phyloP scores from a whole-genome alignment of 257 asterid genomes.

The Nicotiana noctiflora region DNA sequence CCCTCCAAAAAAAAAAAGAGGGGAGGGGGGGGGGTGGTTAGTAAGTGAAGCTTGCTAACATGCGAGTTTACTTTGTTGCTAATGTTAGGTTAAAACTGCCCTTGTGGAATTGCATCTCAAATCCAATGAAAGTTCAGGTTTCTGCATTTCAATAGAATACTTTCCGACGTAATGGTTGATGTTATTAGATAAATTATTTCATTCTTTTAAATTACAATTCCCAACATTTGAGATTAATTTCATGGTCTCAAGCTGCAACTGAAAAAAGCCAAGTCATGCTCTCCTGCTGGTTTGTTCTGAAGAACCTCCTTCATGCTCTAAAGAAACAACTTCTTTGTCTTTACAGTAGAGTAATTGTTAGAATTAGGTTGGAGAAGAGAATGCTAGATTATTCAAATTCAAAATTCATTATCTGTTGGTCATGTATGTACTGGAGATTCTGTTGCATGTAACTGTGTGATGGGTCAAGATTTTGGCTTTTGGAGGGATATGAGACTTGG shows the following conservation, averaged over 20 bases:
- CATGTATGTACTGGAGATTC: not conserved
- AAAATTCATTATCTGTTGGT: not conserved
- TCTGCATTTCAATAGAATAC: not conserved
- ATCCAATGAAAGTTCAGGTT: slow-evolving; percentile 35
- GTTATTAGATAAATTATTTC: not conserved
- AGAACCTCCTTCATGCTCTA: not conserved
- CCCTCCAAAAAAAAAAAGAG: not conserved
- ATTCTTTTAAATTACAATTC: not conserved
- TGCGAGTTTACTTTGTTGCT: slow-evolving; percentile 3
- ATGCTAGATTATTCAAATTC: not conserved
- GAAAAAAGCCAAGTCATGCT: not conserved
- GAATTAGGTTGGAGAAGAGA: not conserved
- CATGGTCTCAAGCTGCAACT: not conserved
- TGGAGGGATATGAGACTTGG: not conserved
- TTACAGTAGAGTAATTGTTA: not conserved
- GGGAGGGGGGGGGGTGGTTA: not conserved
- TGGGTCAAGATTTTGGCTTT: slow-evolving; percentile 4
- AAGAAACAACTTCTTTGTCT: not conserved
- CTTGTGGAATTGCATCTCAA: slow-evolving; percentile 33
- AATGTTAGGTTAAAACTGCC: slow-evolving; percentile 47
- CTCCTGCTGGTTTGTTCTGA: not conserved
- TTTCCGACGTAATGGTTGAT: not conserved
- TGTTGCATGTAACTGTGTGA: not conserved
- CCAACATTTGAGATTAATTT: slow-evolving; percentile 2
- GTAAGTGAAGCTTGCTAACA: not conserved